Percentiles rank a stretch among this genome's conserved stretches.
phyloP scores from a whole-genome alignment of 352 stramenopile genomes.

The Globisporangium viniferum region DNA sequence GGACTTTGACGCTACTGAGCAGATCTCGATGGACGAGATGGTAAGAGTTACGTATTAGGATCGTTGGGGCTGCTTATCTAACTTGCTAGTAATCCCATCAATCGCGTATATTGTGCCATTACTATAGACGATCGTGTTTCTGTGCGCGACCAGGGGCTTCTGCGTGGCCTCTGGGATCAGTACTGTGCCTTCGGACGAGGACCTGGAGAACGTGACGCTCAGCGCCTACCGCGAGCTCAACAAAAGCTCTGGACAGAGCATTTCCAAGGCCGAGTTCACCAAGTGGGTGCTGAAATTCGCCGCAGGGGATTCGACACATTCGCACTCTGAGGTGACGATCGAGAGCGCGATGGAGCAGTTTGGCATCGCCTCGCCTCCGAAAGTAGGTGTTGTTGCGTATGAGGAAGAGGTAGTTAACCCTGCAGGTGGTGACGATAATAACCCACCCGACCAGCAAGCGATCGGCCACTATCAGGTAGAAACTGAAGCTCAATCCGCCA shows the following conservation, averaged over 20 bases:
- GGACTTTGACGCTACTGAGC: constrained; percentile 66
- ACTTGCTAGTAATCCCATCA: neutral
- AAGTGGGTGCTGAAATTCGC: constrained; percentile 46
- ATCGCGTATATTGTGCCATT: neutral
- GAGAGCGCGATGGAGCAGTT: constrained; percentile 14
- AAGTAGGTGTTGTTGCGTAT: neutral
- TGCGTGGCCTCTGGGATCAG: constrained; percentile 47
- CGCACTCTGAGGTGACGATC: constrained; percentile 2
- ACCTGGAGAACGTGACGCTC: constrained; percentile 52
- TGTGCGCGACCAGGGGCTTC: constrained; percentile 52
- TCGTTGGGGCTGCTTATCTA: neutral
- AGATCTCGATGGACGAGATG: constrained; percentile 82
- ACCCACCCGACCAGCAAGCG: neutral
- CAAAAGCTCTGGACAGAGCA: constrained; percentile 49
- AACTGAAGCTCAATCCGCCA: neutral
- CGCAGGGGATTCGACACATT: neutral
- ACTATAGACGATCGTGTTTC: constrained; percentile 57
- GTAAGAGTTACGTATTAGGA: constrained; percentile 12
- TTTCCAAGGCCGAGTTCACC: constrained; percentile 60
- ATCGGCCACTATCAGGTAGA: neutral
- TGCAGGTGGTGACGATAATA: neutral
- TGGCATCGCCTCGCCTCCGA: neutral
- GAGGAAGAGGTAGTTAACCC: neutral
- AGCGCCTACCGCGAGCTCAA: constrained; percentile 58
- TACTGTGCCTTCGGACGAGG: constrained; percentile 46